A percentile compares a stretch with the other conserved stretches of the same genome.
Conservation (phyloP, 352 stramenopile genomes). For the Globisporangium spinosum region DNA sequence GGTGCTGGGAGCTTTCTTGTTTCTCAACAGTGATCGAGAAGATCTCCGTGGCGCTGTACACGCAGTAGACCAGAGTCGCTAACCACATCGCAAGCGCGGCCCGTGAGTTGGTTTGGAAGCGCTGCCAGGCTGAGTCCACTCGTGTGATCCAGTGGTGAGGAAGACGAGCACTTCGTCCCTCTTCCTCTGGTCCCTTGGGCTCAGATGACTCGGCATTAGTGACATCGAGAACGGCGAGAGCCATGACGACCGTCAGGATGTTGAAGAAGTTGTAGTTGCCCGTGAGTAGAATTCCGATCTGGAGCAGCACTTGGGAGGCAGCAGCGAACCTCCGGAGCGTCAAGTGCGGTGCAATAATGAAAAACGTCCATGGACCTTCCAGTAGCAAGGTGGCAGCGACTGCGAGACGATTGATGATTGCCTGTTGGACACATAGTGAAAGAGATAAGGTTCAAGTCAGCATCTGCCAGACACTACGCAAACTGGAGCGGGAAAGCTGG, state of each 20-base stretch:
- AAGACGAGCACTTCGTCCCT: not conserved
- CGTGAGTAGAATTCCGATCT: slow-evolving; percentile 84
- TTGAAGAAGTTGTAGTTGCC: slow-evolving; percentile 96
- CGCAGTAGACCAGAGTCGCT: no score
- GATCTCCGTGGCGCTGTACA: no score
- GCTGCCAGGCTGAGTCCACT: not conserved
- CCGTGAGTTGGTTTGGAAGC: no score
- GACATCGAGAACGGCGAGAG: slow-evolving; percentile 32
- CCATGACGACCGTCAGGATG: slow-evolving; percentile 70
- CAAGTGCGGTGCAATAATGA: slow-evolving; percentile 73
- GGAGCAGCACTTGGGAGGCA: slow-evolving; percentile 70
- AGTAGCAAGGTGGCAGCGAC: slow-evolving; percentile 86
- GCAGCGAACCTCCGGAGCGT: slow-evolving; percentile 50
- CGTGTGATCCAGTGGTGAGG: not conserved
- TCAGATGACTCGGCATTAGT: not conserved
- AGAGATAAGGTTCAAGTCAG: not conserved
- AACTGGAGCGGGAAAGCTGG: not conserved
- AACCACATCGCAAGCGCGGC: no score
- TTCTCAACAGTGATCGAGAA: no score
- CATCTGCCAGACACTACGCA: not conserved
- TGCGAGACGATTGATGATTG: slow-evolving; percentile 64
- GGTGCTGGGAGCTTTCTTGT: no score
- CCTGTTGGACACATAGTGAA: slow-evolving; percentile 23
- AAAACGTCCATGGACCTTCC: slow-evolving; percentile 84
- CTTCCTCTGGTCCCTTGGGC: not conserved